Base-by-base conservation (phyloP, 169 alveolate species). In the Plasmodium knowlesi region DNA sequence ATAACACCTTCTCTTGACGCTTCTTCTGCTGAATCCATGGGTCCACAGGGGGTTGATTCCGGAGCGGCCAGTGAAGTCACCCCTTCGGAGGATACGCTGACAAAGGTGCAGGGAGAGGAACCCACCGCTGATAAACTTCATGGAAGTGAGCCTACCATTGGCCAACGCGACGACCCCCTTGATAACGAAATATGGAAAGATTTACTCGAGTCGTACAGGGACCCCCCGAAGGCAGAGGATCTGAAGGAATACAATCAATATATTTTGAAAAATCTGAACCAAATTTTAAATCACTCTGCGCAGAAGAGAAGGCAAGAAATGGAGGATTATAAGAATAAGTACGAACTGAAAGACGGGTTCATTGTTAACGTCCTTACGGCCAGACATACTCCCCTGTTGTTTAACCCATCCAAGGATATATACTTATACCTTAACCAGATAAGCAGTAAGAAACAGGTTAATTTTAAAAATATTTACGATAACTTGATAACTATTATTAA, bases 281-380 rank as follows among this genome's bases (percentile, higher is more conserved):
- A 70, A 32, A 10, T 91, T 28, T 50, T 91, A 25, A 91, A 91
- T 0, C 14, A 79, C 25, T 67, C 79, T 0, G 5, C 74, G 3
- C 86, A 91, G 16, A 61, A 82, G 9, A 10, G 3, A 81, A 22
- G n/a, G n/a, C 37, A 84, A 8, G 70, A 71, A 2, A 22, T 81
- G 9, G 61, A 34, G 12, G 78, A 82, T 71, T 91, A 91, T 43
- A 91, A 72, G 43, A 43, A 91, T 91, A 67, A 32, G 28, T 91
- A 91, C 28, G 95, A 91, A 28, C 32, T 91, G 32, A 57, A 76
- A 19, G 92, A 91, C 5, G 95, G 95, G 37, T 53, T 50, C 73
- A 91, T 91, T 25, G 9, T 81, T 28, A 81, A 81, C 74, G 73
- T 28, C 12, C 30, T 1, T 14, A 46, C 70, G 34, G 71, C 43